A percentile compares a stretch with the other conserved stretches of the same genome.
These are phyloP conservation scores for Trichosporon coremiiforme DNA, from an alignment of 1,284 basidiomycete genomes.

Conservation along the genomic window DNA sequence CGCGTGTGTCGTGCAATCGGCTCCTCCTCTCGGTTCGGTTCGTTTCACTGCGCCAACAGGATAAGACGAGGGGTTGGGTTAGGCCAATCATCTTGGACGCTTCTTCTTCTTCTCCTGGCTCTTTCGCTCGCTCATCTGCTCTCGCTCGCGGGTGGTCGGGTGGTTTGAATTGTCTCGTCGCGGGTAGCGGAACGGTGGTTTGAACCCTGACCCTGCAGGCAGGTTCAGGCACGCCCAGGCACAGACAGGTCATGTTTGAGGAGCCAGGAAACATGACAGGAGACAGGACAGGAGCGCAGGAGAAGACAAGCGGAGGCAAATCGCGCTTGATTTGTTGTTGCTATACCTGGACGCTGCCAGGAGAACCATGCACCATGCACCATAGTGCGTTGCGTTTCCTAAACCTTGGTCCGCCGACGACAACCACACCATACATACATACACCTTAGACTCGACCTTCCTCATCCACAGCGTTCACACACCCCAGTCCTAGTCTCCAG, in stretches of 20 bases:
- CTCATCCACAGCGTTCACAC: too few relatives aligned
- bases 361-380: too few relatives aligned
- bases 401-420: constrained; percentile 18
- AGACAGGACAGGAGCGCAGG: too few relatives aligned
- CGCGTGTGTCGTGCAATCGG: background rate
- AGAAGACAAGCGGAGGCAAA: constrained; percentile 17
- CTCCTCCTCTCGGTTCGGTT: background rate
- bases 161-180: constrained; percentile 19
- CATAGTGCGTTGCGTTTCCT: too few relatives aligned
- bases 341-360: constrained; percentile 1
- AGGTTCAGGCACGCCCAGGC: background rate
- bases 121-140: too few relatives aligned
- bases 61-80: too few relatives aligned
- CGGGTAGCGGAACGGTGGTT: constrained; percentile 14
- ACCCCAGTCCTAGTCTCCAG: too few relatives aligned
- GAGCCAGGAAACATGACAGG: too few relatives aligned
- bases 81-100: too few relatives aligned
- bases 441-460: too few relatives aligned
- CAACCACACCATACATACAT: background rate
- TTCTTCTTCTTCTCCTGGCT: too few relatives aligned
- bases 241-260: constrained; percentile 15
- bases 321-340: constrained; percentile 17
- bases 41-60: background rate
- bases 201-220: constrained; percentile 4
- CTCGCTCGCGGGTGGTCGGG: background rate